Conservation (phyloP, 2,329 filamentous ascomycete genomes). For the Monosporascus sp. region DNA sequence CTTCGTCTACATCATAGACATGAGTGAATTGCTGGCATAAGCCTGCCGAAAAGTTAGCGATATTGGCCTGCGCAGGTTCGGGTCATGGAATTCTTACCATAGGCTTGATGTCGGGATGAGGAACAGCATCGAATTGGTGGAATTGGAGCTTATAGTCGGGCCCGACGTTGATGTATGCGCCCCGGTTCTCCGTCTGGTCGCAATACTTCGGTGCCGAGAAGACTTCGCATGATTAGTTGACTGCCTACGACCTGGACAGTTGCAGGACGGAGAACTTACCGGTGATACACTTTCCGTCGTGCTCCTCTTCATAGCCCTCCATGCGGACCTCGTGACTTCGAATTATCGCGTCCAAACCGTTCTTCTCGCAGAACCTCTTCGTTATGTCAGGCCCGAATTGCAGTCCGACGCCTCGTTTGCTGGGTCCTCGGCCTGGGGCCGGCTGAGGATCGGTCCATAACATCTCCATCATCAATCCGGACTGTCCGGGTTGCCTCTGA, state of each 20-base stretch:
- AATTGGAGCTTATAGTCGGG: constrained; percentile 87
- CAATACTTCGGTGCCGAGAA: constrained; percentile 98
- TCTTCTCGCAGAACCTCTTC: constrained; percentile 93
- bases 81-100: constrained; percentile 55
- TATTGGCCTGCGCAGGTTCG: constrained; percentile 1
- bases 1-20: constrained; percentile 62
- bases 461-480: constrained; percentile 99
- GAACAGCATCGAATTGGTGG: constrained; percentile 92
- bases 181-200: constrained; percentile 96
- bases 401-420: constrained; percentile 92
- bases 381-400: constrained; percentile 97
- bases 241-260: constrained; percentile 1
- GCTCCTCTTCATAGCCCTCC: constrained; percentile 98
- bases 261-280: constrained; percentile 43
- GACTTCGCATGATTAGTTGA: constrained; percentile 45
- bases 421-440: constrained; percentile 79
- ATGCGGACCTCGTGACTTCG: constrained; percentile 97
- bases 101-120: constrained; percentile 89
- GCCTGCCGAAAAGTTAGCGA: constrained; percentile 47
- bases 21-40: constrained; percentile 78
- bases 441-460: constrained; percentile 96
- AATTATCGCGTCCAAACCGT: constrained; percentile 90
- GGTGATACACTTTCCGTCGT: constrained; percentile 92
- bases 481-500: constrained; percentile 88
- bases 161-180: constrained; percentile 95